Base-by-base conservation (phyloP, 768 basidiomycete species). In the Pulveroboletus frians region DNA sequence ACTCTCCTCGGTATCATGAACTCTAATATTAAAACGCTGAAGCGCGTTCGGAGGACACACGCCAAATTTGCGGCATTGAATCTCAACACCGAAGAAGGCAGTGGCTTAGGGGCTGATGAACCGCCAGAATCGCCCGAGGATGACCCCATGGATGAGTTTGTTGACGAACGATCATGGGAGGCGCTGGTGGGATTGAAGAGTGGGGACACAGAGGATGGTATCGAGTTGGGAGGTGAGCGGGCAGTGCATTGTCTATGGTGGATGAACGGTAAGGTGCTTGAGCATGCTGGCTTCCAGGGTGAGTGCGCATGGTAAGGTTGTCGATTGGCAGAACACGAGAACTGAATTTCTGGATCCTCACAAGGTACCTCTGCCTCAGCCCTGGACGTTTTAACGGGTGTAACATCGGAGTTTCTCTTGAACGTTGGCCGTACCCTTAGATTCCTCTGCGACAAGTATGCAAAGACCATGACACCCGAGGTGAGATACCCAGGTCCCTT, bases 241-340 rank as follows among this genome's bases (percentile, higher is more conserved):
- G 82, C 84, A 8, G 67, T 71, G 38, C 76, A 81, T 47, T 93
- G 85, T 69, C 61, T 85, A 60, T 72, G 75, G 56, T 91, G 84
- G 88, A 79, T 81, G 76, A 73, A 78, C 20, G 70, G 71, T 46
- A 92, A 89, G 71, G 75, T 95, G 43, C 61, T 96, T 58, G 92
- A 95, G 57, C 94, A 96, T 72, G 76, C 78, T 41, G 93, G 93
- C 2, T 96, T 96, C 61, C 94, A 96, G 75, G 90, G 92, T 87
- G 49, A 49, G 82, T 69, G 49, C 14, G 37, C 18, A 35, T 29
- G 27, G 47, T 18, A 30, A 23, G 34, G 4, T 39, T 30, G 4
- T 36, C 18, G 14, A 34, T 10, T 7, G 27, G 34, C 27, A 23
- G 39, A 27, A 30, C n/a, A 13, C 26, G 40, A 10, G 29, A 5